Evolutionary conservation across 306 rosid species (phyloP).

Genomic region (Prunus mira): DNA sequence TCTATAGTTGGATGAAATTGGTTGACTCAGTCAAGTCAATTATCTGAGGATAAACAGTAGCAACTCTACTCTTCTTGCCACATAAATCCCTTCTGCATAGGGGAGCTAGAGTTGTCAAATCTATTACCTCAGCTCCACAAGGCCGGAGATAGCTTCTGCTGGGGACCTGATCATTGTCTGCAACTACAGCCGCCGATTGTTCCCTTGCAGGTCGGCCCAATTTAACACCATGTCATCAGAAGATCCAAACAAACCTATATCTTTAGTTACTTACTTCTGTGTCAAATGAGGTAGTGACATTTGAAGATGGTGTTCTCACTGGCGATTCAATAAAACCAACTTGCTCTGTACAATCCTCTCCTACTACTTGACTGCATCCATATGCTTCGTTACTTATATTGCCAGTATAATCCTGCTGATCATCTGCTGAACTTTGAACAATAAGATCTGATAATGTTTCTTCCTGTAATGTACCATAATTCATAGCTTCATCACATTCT

Average conservation of each 20-base stretch:
- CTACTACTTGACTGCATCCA: constrained; percentile 24
- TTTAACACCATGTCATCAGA: constrained; percentile 11
- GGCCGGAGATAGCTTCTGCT: constrained; percentile 24
- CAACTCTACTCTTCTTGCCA: constrained; percentile 54
- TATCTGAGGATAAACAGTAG: constrained; percentile 38
- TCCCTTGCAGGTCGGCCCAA: constrained; percentile 29
- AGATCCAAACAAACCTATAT: background rate
- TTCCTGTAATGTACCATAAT: background rate
- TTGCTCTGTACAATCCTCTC: constrained; percentile 23
- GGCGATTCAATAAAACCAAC: constrained; percentile 21
- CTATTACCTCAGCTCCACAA: constrained; percentile 59
- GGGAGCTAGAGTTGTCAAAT: constrained; percentile 79
- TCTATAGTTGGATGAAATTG: constrained; percentile 55
- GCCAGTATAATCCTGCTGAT: constrained; percentile 6
- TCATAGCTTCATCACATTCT: constrained; percentile 17
- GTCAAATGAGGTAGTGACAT: background rate
- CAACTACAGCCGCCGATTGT: constrained; percentile 13
- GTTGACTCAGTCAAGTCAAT: constrained; percentile 78
- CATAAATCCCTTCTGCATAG: constrained; percentile 42
- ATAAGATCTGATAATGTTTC: constrained; percentile 25
- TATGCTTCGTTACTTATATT: background rate
- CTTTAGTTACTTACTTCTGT: too few species aligned
- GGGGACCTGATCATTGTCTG: constrained; percentile 5
- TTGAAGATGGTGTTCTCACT: constrained; percentile 18
- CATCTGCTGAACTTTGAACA: constrained; percentile 12